These are phyloP conservation scores for Apophysomyces elegans DNA, from an alignment of 371 early-diverging fungal genomes.

Conservation along the genomic window DNA sequence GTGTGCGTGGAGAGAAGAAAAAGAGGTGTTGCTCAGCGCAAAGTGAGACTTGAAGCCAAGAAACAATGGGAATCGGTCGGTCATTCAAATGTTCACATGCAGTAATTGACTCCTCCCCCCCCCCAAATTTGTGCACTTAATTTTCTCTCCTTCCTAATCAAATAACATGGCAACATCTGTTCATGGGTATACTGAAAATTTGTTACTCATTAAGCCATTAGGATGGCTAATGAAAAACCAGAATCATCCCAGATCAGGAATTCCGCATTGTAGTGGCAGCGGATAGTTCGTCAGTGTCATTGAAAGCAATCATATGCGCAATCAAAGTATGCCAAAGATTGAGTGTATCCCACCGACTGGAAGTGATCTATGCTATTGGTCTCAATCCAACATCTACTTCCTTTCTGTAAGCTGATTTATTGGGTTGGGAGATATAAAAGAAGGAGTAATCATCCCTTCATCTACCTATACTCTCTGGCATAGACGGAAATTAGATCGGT, in stretches of 20 bases:
- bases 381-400: slow-evolving; percentile 26
- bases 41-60: no score
- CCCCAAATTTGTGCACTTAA: no score
- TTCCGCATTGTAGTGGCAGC: slow-evolving; percentile 37
- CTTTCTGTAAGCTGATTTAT: slow-evolving; percentile 2
- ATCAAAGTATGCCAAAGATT: slow-evolving; percentile 16
- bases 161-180: slow-evolving; percentile 2
- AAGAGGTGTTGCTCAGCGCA: background rate
- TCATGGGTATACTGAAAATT: background rate
- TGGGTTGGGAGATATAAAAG: background rate
- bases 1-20: background rate
- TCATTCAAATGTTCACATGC: no score
- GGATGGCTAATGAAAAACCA: background rate
- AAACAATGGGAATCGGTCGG: no score
- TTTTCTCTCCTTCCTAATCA: no score
- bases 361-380: slow-evolving; percentile 31
- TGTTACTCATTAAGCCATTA: background rate
- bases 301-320: slow-evolving; percentile 30
- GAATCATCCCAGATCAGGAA: background rate
- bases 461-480: background rate
- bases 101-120: no score
- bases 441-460: background rate
- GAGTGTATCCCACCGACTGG: slow-evolving; percentile 12
- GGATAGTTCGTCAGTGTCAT: slow-evolving; percentile 27
- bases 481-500: slow-evolving; percentile 34